Evolutionary conservation across 768 basidiomycete genomes (phyloP), one percentile per base, ranked within the genome.

Genomic region (Phallus indusiatus): DNA sequence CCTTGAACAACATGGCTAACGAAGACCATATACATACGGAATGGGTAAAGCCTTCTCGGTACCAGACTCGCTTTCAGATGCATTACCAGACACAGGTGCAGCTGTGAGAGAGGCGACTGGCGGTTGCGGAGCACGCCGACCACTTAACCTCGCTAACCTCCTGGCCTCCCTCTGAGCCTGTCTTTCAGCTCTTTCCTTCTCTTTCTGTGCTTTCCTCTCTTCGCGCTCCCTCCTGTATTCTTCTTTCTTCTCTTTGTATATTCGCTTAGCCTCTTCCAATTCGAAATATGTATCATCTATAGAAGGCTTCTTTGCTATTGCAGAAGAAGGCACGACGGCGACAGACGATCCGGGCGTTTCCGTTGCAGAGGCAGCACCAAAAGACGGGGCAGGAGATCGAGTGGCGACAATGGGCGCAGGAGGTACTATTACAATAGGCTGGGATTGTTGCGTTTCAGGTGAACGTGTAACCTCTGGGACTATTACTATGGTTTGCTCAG

Each of bases 231-330:
- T 47, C 55, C 59, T 56, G 14, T 42, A 60, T 46, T 46, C 59
- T 14, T 54, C 59, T n/a, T 60, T 60, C 42, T 47, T 42, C 17
- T 17, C 59, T 70, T 81, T 86, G 69, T 90, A 90, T 21, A 72
- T 70, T 24, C 74, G 74, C 64, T 88, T 90, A 0, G 88, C 86
- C 18, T 73, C 79, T 64, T 88, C 82, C 2, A 89, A 78, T 33
- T 64, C 61, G 16, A 68, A 65, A 63, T 63, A 71, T 34, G 62
- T 52, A 16, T 64, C 66, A 28, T 62, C 66, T 33, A 69, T 66
- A 46, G 73, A 65, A 17, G 69, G 64, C 57, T 66, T 66, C 8
- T 46, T n/a, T 18, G 50, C 16, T n/a, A 28, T 34, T 55, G 20
- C 46, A 18, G 49, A 36, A 28, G 52, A 53, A 14, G 53, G 24